A percentile compares a stretch with the other conserved stretches of the same genome.
These are phyloP conservation scores for Coemansia asiatica DNA, from an alignment of 192 early-diverging fungal species.

Conservation along the genomic window DNA sequence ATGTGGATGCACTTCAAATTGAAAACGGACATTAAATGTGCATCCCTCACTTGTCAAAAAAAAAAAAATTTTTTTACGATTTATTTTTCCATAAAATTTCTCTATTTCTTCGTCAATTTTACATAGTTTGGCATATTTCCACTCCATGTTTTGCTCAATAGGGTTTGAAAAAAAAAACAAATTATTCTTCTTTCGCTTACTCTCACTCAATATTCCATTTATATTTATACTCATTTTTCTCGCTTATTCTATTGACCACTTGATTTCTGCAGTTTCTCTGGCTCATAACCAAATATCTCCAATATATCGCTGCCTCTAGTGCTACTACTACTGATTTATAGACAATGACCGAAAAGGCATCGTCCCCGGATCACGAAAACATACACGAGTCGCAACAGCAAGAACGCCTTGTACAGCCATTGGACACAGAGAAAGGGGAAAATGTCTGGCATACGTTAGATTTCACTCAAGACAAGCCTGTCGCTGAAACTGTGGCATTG, in stretches of 20 bases:
- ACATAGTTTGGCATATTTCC: too few species aligned
- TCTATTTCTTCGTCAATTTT: too few species aligned
- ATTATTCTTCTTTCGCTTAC: background rate
- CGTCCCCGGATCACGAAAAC: background rate
- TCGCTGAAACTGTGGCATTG: background rate
- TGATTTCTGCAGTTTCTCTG: too few species aligned
- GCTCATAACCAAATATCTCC: background rate
- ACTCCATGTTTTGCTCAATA: too few species aligned
- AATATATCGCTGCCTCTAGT: too few species aligned
- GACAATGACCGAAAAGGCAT: background rate
- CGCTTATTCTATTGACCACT: too few species aligned
- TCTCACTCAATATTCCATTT: too few species aligned
- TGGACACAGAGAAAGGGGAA: background rate
- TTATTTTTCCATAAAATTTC: too few species aligned
- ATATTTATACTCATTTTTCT: background rate
- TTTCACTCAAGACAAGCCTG: slow-evolving; percentile 12
- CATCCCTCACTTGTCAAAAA: too few species aligned
- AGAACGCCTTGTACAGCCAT: slow-evolving; percentile 1
- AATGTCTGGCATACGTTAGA: slow-evolving; percentile 1
- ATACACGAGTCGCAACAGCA: background rate
- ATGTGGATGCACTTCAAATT: background rate
- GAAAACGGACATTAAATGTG: background rate
- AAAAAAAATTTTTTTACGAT: slow-evolving; percentile 4
- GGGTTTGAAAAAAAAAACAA: background rate
- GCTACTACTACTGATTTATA: background rate